phyloP scores from a whole-genome alignment of 257 asterid species.

The Nicotiana obtusifolia region DNA sequence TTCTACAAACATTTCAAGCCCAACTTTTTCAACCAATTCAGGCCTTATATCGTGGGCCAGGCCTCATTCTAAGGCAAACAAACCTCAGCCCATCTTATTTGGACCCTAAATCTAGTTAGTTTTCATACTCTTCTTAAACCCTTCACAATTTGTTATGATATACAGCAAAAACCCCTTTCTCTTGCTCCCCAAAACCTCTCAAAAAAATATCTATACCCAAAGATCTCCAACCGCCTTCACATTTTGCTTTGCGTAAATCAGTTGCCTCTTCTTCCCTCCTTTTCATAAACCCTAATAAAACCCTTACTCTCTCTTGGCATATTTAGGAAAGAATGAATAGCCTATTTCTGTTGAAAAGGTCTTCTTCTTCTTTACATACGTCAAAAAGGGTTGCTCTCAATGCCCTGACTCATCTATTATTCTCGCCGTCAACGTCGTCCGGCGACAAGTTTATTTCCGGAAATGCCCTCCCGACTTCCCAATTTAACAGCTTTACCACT shows the following conservation, averaged over 20 bases:
- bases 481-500: conserved; percentile 19
- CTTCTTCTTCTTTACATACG: conserved; percentile 28
- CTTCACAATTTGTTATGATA: neutral
- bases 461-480: conserved; percentile 10
- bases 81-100: neutral
- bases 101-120: neutral
- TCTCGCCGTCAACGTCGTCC: conserved; percentile 3
- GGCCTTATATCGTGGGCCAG: neutral
- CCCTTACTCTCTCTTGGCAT: neutral
- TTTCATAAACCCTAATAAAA: conserved; percentile 26
- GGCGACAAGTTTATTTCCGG: conserved; percentile 16
- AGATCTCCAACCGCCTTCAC: neutral
- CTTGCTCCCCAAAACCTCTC: neutral
- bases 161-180: neutral
- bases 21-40: neutral
- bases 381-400: conserved; percentile 38
- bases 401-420: conserved; percentile 36
- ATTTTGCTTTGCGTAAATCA: neutral
- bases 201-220: neutral
- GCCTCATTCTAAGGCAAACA: neutral
- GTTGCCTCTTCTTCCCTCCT: neutral
- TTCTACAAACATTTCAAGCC: neutral
- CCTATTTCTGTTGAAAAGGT: conserved; percentile 40
- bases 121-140: neutral
- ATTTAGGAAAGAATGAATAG: conserved; percentile 31